Conservation (phyloP, 2,329 filamentous ascomycete species). For the Scedosporium dehoogii region DNA sequence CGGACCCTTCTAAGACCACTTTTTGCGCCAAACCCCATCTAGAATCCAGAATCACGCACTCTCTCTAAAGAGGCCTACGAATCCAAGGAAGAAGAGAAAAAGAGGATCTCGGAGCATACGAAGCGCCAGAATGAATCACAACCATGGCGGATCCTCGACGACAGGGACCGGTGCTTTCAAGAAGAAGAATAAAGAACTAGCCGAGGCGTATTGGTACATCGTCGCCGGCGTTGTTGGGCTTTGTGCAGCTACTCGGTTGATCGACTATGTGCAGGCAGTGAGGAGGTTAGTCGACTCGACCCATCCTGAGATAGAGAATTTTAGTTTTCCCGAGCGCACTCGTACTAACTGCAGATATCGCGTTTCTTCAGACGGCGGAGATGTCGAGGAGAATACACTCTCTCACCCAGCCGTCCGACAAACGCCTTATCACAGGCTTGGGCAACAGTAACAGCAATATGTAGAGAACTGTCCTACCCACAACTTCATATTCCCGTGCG, state of each 20-base stretch:
- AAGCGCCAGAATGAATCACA: slow-evolving; percentile 4
- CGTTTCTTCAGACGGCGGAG: slow-evolving; percentile 33
- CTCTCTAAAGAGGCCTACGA: not conserved
- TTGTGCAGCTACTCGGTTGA: slow-evolving; percentile 27
- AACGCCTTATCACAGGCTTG: slow-evolving; percentile 37
- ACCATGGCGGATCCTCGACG: slow-evolving; percentile 9
- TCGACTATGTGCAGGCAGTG: slow-evolving; percentile 32
- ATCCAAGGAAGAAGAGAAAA: not conserved
- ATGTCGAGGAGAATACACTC: slow-evolving; percentile 29
- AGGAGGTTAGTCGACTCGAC: slow-evolving; percentile 23
- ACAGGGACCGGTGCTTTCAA: slow-evolving; percentile 29
- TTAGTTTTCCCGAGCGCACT: not conserved
- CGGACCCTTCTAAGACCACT: not conserved
- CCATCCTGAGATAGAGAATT: no score
- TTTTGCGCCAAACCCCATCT: not conserved
- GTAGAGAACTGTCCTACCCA: slow-evolving; percentile 46
- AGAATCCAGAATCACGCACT: not conserved
- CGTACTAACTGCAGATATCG: not conserved
- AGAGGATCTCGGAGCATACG: not conserved
- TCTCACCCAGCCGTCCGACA: slow-evolving; percentile 42
- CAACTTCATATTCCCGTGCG: slow-evolving; percentile 38
- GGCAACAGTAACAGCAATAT: slow-evolving; percentile 48
- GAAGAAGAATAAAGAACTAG: slow-evolving; percentile 32
- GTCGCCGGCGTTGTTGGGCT: slow-evolving; percentile 37
- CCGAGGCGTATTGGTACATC: slow-evolving; percentile 50